A percentile compares a stretch with the other conserved stretches of the same genome.
Conservation (phyloP, 345 rosid genomes). For the Stellera chamaejasme region DNA sequence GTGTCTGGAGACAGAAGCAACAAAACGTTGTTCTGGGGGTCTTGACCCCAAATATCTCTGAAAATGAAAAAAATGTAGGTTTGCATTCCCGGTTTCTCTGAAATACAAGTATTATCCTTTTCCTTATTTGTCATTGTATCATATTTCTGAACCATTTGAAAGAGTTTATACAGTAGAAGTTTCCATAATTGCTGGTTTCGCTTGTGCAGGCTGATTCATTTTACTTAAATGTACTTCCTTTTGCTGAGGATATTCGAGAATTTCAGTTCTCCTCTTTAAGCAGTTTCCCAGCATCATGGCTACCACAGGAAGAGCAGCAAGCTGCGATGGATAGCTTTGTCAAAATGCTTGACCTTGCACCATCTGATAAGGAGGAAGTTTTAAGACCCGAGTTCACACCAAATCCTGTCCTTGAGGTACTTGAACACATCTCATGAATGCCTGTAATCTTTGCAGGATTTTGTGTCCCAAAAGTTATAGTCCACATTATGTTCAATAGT, state of each 20-base stretch:
- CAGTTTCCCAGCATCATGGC: conserved; percentile 59
- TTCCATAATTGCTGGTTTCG: conserved; percentile 9
- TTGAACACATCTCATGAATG: not conserved
- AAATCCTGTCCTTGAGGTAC: conserved; percentile 83
- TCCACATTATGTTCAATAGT: not conserved
- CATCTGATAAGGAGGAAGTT: conserved; percentile 52
- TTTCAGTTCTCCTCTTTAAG: conserved; percentile 80
- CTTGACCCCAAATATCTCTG: conserved; percentile 70
- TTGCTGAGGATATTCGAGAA: conserved; percentile 86
- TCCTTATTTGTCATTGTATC: conserved; percentile 10
- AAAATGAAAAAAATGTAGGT: conserved; percentile 58
- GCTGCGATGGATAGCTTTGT: conserved; percentile 75
- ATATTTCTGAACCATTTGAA: too few species aligned
- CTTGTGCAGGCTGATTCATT: conserved; percentile 78
- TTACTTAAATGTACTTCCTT: conserved; percentile 81
- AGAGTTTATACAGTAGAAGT: conserved; percentile 5
- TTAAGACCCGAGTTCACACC: conserved; percentile 76
- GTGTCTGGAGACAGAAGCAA: conserved; percentile 95
- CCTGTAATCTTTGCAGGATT: conserved; percentile 8
- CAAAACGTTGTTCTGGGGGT: conserved; percentile 67
- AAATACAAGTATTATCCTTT: not conserved
- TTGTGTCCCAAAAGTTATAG: not conserved
- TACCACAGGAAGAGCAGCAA: conserved; percentile 77
- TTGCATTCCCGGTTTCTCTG: conserved; percentile 3
- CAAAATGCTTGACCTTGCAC: conserved; percentile 78